Base-by-base conservation (phyloP, 2,329 filamentous ascomycete species). In the Penicillium sp. region DNA sequence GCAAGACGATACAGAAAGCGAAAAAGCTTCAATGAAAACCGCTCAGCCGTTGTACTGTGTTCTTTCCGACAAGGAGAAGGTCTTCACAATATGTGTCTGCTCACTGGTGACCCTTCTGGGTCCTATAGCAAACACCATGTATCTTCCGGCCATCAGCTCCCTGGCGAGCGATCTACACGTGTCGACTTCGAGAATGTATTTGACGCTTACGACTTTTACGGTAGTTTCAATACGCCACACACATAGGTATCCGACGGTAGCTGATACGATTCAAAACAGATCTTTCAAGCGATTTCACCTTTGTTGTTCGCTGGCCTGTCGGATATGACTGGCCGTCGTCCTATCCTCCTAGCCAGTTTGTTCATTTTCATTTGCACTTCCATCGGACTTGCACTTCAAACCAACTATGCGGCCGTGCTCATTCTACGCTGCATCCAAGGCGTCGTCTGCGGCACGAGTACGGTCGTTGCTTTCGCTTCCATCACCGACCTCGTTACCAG, bases 81-180 rank as follows among this genome's bases (percentile, higher is more conserved):
- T 78, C 59, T 66, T 79, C 61, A 77, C 84, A 79, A 45, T 45
- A 45, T 45, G 42, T 45, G 22, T 45, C 83, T 25, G 42, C 25
- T 78, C 81, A 1, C 67, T 81, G 1, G 83, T 82, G 1, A 81
- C 79, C 0, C 72, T 85, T 34, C 84, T 86, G 71, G 84, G 82
- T 2, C 83, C 83, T 1, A 63, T 82, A 12, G 81, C 82, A 3
- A 79, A 78, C 35, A 83, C 81, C 59, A 83, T 85, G 53, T 84
- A 84, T 70, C 76, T 82, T 52, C 81, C 82, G 0, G 75, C 79
- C 0, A 62, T 83, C 5, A 72, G 76, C 47, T 62, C 70, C 2
- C 75, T 82, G 15, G 70, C 77, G 14, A 22, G 55, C 3, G 69
- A 72, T 41, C 58, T 72, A 7, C 54, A 51, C 7, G 52, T 55